Evolutionary conservation across 2,329 filamentous ascomycete genomes (phyloP), one percentile per base, ranked within the genome.

Genomic region (Berkeleyomyces basicola): DNA sequence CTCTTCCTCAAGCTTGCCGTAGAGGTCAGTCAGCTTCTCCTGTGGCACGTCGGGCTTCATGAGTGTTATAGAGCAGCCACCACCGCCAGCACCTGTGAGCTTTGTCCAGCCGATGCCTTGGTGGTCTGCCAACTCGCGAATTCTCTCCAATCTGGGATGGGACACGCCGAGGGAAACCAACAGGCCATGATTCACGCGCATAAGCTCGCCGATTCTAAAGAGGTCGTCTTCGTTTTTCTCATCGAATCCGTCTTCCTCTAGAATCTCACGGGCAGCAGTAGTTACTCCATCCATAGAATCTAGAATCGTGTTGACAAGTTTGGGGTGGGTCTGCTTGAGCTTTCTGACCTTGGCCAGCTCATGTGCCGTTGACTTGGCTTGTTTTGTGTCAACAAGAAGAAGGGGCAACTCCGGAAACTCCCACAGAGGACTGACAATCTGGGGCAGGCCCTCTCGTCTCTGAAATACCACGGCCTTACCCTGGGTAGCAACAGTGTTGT

Each of bases 61-160:
- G 3, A 99, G 77, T 0, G 92, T 95, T 68, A 99, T 97, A 2
- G 91, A 92, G 73, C 95, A 97, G 2, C 93, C 93, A 63, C 93
- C 95, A 10, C 93, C 95, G 31, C 93, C 93, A 1, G 93, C 93
- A 42, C 93, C 93, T 0, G 93, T 99, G 63, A 99, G 80, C 73
- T 99, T 99, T 10, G 93, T 96, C 91, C 91, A 99, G 39, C 93
- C 93, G 63, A 96, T 87, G 47, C 86, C 87, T 63, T 90, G 82
- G 68, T 93, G 84, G 67, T 99, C 92, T 58, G 95, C 87, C 36
- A 99, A 77, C 74, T 96, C 92, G 66, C 93, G 84, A 68, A 99
- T 85, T 40, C 92, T 84, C 74, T 99, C 93, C 36, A 99, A 79
- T 57, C 90, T 85, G 0, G 93, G 95, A 72, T 99, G 93, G 1